phyloP scores from a whole-genome alignment of 2,329 filamentous ascomycete species.

The Colletotrichum tropicicola region DNA sequence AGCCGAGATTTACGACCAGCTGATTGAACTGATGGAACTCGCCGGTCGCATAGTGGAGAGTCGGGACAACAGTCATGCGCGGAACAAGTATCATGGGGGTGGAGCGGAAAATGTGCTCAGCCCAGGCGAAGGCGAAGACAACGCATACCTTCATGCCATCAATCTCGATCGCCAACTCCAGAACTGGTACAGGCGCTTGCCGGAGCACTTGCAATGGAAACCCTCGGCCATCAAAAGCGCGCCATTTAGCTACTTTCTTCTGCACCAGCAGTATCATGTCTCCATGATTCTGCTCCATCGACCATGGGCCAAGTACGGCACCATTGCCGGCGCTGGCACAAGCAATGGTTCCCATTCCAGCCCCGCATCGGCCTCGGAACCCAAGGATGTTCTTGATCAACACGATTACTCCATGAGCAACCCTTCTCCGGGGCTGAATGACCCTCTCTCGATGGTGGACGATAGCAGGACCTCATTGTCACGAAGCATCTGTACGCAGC shows the following conservation, averaged over 20 bases:
- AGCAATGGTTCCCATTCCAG: slow-evolving; percentile 43
- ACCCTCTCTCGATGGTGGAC: slow-evolving; percentile 45
- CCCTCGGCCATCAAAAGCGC: slow-evolving; percentile 59
- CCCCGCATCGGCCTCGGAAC: slow-evolving; percentile 36
- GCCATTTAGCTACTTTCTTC: slow-evolving; percentile 60
- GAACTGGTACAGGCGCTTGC: slow-evolving; percentile 62
- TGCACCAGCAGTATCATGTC: slow-evolving; percentile 65
- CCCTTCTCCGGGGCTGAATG: slow-evolving; percentile 38
- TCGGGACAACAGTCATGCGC: slow-evolving; percentile 44
- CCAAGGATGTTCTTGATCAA: not conserved
- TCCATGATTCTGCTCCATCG: slow-evolving; percentile 62
- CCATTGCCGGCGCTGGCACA: slow-evolving; percentile 42
- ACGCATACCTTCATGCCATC: slow-evolving; percentile 58
- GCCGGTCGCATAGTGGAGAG: slow-evolving; percentile 61
- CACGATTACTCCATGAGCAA: slow-evolving; percentile 32
- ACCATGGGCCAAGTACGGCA: slow-evolving; percentile 61
- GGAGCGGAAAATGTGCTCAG: slow-evolving; percentile 39
- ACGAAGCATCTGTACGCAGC: slow-evolving; percentile 62
- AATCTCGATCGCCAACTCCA: slow-evolving; percentile 62
- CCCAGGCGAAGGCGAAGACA: slow-evolving; percentile 47
- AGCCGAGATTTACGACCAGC: slow-evolving; percentile 57
- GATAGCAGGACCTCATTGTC: slow-evolving; percentile 55
- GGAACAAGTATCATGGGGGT: slow-evolving; percentile 39
- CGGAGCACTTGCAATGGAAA: slow-evolving; percentile 57
- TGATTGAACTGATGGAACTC: slow-evolving; percentile 65